phyloP scores from a whole-genome alignment of 2,329 filamentous ascomycete species.

The Colletotrichum sp. region DNA sequence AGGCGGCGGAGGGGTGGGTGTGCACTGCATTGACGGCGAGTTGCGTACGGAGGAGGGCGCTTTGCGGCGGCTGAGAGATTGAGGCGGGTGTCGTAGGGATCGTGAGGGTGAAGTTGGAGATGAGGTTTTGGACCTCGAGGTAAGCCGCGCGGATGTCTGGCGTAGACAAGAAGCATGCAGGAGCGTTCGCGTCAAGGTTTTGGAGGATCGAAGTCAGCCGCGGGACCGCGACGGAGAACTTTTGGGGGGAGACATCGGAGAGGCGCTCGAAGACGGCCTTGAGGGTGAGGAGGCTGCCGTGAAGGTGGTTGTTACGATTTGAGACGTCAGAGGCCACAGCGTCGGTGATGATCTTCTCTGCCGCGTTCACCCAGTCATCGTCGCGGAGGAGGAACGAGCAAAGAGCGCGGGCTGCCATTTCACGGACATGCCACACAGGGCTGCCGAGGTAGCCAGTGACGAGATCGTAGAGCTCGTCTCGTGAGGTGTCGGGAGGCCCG shows the following conservation, averaged over 20 bases:
- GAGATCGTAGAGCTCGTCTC: slow-evolving; percentile 58
- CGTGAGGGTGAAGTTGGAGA: slow-evolving; percentile 33
- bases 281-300: slow-evolving; percentile 62
- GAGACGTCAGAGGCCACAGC: slow-evolving; percentile 27
- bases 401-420: slow-evolving; percentile 78
- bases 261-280: slow-evolving; percentile 63
- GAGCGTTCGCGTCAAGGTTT: not conserved
- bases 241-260: slow-evolving; percentile 40
- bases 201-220: slow-evolving; percentile 33
- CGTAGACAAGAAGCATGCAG: slow-evolving; percentile 22
- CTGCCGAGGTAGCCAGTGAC: slow-evolving; percentile 70
- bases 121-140: slow-evolving; percentile 50
- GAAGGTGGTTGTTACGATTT: slow-evolving; percentile 55
- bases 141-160: slow-evolving; percentile 51
- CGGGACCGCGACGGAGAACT: slow-evolving; percentile 28
- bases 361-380: slow-evolving; percentile 49
- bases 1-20: not conserved
- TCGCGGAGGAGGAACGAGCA: slow-evolving; percentile 64
- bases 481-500: slow-evolving; percentile 64
- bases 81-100: not conserved
- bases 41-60: slow-evolving; percentile 46
- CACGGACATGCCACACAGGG: slow-evolving; percentile 79
- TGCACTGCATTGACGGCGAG: slow-evolving; percentile 38
- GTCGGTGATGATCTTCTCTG: slow-evolving; percentile 41
- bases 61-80: not conserved